A percentile compares a stretch with the other conserved stretches of the same genome.
Conservation (phyloP, 1,284 basidiomycete genomes). For the Exsudoporus floridanus region DNA sequence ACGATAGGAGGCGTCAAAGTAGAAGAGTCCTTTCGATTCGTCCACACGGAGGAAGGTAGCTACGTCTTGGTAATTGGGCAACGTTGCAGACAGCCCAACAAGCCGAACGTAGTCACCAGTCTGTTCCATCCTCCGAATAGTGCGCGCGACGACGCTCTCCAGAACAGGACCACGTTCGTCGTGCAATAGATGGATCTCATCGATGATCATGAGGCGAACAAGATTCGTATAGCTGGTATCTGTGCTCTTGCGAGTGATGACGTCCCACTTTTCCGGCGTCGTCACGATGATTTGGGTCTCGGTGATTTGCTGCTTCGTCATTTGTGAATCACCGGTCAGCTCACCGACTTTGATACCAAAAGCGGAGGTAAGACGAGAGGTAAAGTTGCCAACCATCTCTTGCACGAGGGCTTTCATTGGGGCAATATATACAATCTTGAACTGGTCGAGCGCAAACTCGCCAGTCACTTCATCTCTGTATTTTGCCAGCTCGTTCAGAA, state of each 20-base stretch:
- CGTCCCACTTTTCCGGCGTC: conserved; percentile 99
- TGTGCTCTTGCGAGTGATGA: conserved; percentile 97
- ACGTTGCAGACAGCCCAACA: conserved; percentile 93
- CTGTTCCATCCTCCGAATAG: conserved; percentile 94
- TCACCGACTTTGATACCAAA: conserved; percentile 92
- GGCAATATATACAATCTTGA: conserved; percentile 98
- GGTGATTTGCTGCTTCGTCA: conserved; percentile 97
- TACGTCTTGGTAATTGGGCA: conserved; percentile 99
- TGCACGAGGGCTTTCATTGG: conserved; percentile 99
- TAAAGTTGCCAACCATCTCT: conserved; percentile 96
- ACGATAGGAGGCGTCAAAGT: conserved; percentile 92
- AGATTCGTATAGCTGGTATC: conserved; percentile 98
- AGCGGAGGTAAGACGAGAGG: conserved; percentile 67
- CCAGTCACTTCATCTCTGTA: conserved; percentile 83
- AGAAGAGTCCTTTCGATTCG: conserved; percentile 90
- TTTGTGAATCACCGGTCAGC: conserved; percentile 95
- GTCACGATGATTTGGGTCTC: conserved; percentile 99
- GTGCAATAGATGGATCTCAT: conserved; percentile 97
- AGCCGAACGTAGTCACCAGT: conserved; percentile 90
- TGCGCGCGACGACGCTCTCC: conserved; percentile 89
- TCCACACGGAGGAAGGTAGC: conserved; percentile 97
- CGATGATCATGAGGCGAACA: conserved; percentile 95
- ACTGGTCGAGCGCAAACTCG: conserved; percentile 83
- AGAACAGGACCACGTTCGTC: conserved; percentile 98
- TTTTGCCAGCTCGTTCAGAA: conserved; percentile 86